Evolutionary conservation across 2,329 filamentous ascomycete genomes (phyloP).

Genomic region (Aspergillus terreus): DNA sequence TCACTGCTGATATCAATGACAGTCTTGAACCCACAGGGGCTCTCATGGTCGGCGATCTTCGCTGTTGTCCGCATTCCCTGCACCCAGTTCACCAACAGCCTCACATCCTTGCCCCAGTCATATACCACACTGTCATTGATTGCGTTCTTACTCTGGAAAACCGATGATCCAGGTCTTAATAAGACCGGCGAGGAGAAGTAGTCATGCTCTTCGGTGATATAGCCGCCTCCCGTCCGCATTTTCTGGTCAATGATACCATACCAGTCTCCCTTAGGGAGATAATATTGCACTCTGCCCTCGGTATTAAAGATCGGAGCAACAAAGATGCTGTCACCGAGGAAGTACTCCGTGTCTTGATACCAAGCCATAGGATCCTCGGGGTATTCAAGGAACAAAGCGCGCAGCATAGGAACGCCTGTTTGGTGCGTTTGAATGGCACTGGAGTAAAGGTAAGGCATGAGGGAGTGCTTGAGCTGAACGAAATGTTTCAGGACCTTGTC

Average conservation of each 20-base stretch:
- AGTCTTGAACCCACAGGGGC: neutral
- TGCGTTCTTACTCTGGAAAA: neutral
- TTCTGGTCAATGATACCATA: constrained; percentile 6
- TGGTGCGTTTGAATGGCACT: constrained; percentile 6
- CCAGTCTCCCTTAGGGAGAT: constrained; percentile 8
- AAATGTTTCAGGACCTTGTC: constrained; percentile 7
- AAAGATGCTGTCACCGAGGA: constrained; percentile 7
- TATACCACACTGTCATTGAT: neutral
- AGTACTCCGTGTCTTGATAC: constrained; percentile 7
- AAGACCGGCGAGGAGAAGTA: constrained; percentile 4
- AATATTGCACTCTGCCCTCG: constrained; percentile 1
- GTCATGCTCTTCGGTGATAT: constrained; percentile 6
- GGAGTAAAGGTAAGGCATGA: constrained; percentile 9
- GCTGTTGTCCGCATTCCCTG: constrained; percentile 5
- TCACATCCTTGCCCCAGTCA: constrained; percentile 7
- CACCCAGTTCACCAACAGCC: constrained; percentile 5
- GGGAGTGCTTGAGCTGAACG: constrained; percentile 5
- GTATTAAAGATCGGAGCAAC: constrained; percentile 7
- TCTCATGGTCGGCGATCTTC: constrained; percentile 5
- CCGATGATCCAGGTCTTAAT: neutral
- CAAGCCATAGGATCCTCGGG: constrained; percentile 5
- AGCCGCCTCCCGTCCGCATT: constrained; percentile 4
- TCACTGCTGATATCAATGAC: neutral
- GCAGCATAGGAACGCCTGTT: constrained; percentile 5
- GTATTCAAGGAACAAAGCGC: constrained; percentile 6